Evolutionary conservation across 1,284 basidiomycete species (phyloP).

Genomic region (Ceratobasidium sp.): DNA sequence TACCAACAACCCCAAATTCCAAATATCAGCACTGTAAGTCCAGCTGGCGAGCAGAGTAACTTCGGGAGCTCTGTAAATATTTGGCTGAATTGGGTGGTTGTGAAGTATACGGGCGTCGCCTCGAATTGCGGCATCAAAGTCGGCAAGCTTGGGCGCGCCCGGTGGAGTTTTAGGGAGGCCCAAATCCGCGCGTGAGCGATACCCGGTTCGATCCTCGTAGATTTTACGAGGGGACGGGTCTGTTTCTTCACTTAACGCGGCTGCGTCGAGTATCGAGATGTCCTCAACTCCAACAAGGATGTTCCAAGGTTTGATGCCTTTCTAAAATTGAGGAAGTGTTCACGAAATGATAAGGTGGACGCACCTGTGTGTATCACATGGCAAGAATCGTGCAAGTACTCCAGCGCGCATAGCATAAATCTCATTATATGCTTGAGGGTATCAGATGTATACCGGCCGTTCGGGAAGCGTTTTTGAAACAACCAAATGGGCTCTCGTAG

Average conservation of each 20-base stretch:
- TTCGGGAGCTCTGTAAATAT: neutral
- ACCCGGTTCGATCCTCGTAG: neutral
- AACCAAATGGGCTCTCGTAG: neutral
- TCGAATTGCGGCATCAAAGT: neutral
- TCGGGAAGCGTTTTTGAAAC: neutral
- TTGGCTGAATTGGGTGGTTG: slow-evolving; percentile 9
- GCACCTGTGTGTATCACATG: neutral
- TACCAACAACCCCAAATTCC: slow-evolving; percentile 19
- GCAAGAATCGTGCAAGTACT: neutral
- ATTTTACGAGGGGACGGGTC: neutral
- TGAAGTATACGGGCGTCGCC: neutral
- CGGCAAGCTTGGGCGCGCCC: neutral
- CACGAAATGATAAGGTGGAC: neutral
- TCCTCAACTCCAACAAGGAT: neutral
- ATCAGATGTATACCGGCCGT: neutral
- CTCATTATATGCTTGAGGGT: neutral
- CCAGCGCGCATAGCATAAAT: neutral
- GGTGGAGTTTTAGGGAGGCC: too few species aligned
- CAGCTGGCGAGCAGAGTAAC: neutral
- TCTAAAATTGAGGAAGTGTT: neutral
- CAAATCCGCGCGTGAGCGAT: neutral
- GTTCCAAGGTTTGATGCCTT: neutral
- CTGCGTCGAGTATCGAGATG: too few species aligned
- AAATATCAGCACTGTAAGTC: slow-evolving; percentile 4
- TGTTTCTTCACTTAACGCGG: neutral